Evolutionary conservation across 345 rosid species (phyloP), one percentile per base, ranked within the genome.

Genomic region (Trapa incisa): DNA sequence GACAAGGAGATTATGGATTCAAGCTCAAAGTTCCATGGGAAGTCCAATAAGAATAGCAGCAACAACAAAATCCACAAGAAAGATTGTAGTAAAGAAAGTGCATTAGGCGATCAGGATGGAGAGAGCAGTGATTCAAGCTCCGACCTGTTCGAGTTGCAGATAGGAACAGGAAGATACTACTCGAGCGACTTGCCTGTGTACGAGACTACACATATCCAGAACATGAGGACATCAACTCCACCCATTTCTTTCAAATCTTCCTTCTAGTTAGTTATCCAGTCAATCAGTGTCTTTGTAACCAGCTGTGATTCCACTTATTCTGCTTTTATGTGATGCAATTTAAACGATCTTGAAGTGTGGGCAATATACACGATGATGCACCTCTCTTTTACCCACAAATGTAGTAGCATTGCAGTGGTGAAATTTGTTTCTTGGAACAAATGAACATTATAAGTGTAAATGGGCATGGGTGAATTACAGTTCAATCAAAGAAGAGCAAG

Each of bases 81-180:
- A 0, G 63, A 1, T 58, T 1, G 63, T 3, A 58, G 63, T 29
- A 35, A 32, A 58, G 63, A 58, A 11, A 32, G 63, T 58, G 3
- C 7, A 11, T 32, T 33, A 10, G 38, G 11, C 3, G 63, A 11
- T 11, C 36, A 29, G 36, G 63, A 58, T 37, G 66, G 63, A 22
- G 56, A 15, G 15, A 57, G 57, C 58, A 70, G 73, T 41, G 68
- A 70, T 64, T 64, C 73, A 33, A 70, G 73, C 73, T 70, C 73
- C 5, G 73, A 70, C 64, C 67, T 70, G 67, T 70, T 70, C 41
- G 73, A 70, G 63, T 37, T 70, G 63, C 15, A 64, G 63, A 70
- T 47, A 64, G 60, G 61, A 39, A 54, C 43, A 7, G 47, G 48
- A 61, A 32, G 37, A 38, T 42, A 45, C 45, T 68, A 45, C 53